Percentiles rank a stretch among this genome's conserved stretches.
phyloP scores from a whole-genome alignment of 2,329 filamentous ascomycete species.

The Colletotrichum kahawae region DNA sequence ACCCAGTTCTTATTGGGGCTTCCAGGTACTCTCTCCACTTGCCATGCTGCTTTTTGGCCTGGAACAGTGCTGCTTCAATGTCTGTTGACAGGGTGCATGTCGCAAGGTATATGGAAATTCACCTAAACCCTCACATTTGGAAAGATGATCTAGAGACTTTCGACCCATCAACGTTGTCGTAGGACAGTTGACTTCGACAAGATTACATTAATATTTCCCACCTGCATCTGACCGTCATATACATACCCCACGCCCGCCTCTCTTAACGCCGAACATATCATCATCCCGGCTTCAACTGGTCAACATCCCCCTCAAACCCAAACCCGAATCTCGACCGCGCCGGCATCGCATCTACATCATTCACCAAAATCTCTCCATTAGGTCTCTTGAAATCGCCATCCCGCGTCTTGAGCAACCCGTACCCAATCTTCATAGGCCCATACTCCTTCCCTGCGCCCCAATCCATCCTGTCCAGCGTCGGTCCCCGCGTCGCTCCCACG shows the following conservation, averaged over 20 bases:
- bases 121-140: not conserved
- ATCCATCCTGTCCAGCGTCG: slow-evolving; percentile 34
- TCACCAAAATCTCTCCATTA: not conserved
- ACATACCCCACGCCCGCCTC: rapidly evolving
- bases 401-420: not conserved
- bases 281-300: not conserved
- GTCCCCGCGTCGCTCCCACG: slow-evolving; percentile 38
- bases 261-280: not conserved
- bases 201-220: not conserved
- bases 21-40: not conserved
- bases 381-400: not conserved
- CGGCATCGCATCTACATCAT: not conserved
- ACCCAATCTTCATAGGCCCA: not conserved
- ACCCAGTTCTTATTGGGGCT: not conserved
- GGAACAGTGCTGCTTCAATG: not conserved
- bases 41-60: not conserved
- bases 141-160: not conserved
- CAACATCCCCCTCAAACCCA: not conserved
- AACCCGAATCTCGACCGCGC: slow-evolving; percentile 29
- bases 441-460: slow-evolving; percentile 1
- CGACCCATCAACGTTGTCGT: rapidly evolving
- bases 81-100: rapidly evolving
- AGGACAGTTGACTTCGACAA: not conserved
- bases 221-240: not conserved
- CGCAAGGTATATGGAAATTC: not conserved